Evolutionary conservation across 805 yeast species (phyloP).

Genomic region (Teunomyces gatunensis): DNA sequence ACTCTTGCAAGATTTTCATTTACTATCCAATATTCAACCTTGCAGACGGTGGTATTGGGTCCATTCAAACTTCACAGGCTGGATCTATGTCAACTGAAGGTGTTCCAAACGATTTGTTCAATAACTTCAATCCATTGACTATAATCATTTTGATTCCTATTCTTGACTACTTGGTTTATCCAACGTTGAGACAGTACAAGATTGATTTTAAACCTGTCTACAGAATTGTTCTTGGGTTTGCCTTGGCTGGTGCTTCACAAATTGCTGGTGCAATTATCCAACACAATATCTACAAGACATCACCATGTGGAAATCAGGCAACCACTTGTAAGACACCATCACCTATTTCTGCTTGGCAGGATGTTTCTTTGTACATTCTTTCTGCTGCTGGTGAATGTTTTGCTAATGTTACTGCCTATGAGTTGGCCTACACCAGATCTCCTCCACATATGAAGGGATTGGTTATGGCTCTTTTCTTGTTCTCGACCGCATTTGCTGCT

Average conservation of each 20-base stretch:
- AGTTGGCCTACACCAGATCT: conserved; percentile 52
- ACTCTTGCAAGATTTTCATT: conserved; percentile 45
- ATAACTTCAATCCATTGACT: conserved; percentile 53
- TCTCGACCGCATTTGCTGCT: conserved; percentile 46
- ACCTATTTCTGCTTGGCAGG: conserved; percentile 32
- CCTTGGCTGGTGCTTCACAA: conserved; percentile 46
- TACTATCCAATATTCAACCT: conserved; percentile 38
- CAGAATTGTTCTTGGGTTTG: conserved; percentile 48
- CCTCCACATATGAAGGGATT: conserved; percentile 51
- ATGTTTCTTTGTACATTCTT: conserved; percentile 31
- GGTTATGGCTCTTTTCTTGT: conserved; percentile 45
- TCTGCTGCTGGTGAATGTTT: conserved; percentile 55
- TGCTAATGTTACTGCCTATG: conserved; percentile 50
- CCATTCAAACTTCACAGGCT: conserved; percentile 50
- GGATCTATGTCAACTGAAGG: conserved; percentile 52
- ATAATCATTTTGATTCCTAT: conserved; percentile 52
- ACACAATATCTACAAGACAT: conserved; percentile 44
- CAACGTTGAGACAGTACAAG: conserved; percentile 40
- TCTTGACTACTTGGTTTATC: conserved; percentile 48
- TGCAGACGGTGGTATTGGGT: conserved; percentile 50
- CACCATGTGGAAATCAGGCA: conserved; percentile 52
- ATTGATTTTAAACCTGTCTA: conserved; percentile 43
- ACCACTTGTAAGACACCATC: conserved; percentile 33
- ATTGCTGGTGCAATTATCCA: conserved; percentile 51
- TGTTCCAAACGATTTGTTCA: conserved; percentile 56